Conservation (phyloP, 2,329 filamentous ascomycete species). For the Massarina eburnea region DNA sequence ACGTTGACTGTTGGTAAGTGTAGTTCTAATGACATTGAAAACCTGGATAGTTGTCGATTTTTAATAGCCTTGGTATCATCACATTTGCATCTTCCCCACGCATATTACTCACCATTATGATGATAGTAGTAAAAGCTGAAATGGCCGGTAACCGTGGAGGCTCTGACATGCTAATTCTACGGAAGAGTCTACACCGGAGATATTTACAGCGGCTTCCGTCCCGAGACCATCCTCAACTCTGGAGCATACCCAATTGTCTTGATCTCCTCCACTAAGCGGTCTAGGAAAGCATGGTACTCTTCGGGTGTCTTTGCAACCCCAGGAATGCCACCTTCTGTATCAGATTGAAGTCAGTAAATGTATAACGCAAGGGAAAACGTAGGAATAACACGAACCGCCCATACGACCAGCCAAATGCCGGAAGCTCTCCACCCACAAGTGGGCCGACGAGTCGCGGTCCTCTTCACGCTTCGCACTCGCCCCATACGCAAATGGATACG, state of each 20-base stretch:
- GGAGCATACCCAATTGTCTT: constrained; percentile 2
- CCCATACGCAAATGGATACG: background rate
- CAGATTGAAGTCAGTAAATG: background rate
- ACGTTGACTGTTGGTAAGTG: background rate
- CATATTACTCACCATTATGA: background rate
- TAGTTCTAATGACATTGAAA: background rate
- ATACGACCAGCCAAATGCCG: background rate
- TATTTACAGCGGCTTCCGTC: background rate
- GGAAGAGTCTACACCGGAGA: background rate
- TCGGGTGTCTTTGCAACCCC: constrained; percentile 1
- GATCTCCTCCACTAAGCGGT: background rate
- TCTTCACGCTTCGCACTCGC: background rate
- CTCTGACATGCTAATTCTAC: background rate
- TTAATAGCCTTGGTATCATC: background rate
- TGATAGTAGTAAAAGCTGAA: background rate
- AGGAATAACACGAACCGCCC: background rate
- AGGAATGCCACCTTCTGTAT: background rate
- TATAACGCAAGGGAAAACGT: background rate
- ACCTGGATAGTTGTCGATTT: background rate
- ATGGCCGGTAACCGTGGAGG: background rate
- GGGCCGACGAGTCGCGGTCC: background rate
- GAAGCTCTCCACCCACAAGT: background rate
- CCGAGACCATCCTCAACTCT: background rate
- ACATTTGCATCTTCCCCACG: background rate
- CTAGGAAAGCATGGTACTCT: background rate